Evolutionary conservation across 1,284 basidiomycete genomes (phyloP).

Genomic region (Rhodofomes roseus): DNA sequence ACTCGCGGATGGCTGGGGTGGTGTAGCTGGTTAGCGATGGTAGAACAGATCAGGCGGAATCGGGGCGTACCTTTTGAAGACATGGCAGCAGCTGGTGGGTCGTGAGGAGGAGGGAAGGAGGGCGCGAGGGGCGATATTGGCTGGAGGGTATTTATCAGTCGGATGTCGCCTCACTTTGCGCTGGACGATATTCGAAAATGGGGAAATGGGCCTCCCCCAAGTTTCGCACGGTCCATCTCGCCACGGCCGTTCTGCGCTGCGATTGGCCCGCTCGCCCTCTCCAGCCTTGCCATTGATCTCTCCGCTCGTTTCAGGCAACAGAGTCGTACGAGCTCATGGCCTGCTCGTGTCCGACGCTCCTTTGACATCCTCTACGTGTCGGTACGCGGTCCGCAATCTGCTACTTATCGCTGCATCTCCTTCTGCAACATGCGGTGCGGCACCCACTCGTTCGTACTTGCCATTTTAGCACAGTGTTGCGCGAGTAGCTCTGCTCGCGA

Average conservation of each 20-base stretch:
- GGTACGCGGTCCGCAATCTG: not conserved
- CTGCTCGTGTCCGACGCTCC: not conserved
- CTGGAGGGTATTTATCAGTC: conserved; percentile 16
- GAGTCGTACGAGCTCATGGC: conserved; percentile 2
- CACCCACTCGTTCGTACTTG: not conserved
- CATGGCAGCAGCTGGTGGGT: not conserved
- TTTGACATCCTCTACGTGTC: not conserved
- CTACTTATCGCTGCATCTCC: not conserved
- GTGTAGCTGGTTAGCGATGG: not conserved
- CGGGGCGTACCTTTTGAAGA: conserved; percentile 1
- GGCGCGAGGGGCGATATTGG: not conserved
- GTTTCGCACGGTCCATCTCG: conserved; percentile 7
- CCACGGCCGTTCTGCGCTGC: not conserved
- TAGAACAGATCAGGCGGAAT: not conserved
- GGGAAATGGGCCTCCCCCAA: conserved; percentile 14
- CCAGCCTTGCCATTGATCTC: not conserved
- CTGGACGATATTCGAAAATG: conserved; percentile 16
- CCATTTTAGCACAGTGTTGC: not conserved
- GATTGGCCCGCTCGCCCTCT: not conserved
- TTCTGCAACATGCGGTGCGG: not conserved
- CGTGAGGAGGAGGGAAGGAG: conserved; percentile 8
- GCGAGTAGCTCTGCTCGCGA: not conserved
- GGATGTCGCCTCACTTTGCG: conserved; percentile 21
- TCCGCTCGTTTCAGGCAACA: not conserved
- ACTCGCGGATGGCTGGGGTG: conserved; percentile 80